A percentile compares a stretch with the other conserved stretches of the same genome.
phyloP scores from a whole-genome alignment of 331 rosid genomes.

The Malus hybrid region DNA sequence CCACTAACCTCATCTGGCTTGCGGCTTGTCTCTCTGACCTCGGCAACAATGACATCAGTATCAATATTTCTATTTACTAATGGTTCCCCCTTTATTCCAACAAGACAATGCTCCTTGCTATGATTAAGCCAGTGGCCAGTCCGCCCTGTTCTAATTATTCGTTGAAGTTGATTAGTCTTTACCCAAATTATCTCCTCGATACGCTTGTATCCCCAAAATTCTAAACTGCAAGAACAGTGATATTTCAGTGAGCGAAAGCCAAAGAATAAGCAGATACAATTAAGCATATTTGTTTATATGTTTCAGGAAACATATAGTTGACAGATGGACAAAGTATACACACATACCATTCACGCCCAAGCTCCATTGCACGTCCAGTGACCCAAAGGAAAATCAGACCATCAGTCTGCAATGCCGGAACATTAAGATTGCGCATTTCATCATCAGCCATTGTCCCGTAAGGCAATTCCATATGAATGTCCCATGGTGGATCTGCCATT shows the following conservation, averaged over 20 bases:
- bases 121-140: conserved; percentile 99
- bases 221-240: conserved; percentile 54
- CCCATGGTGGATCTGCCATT: conserved; percentile 99
- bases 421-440: conserved; percentile 98
- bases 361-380: conserved; percentile 99
- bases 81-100: conserved; percentile 92
- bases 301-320: conserved; percentile 11
- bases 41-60: conserved; percentile 95
- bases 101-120: conserved; percentile 97
- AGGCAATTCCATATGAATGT: conserved; percentile 97
- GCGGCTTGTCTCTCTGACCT: conserved; percentile 97
- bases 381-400: conserved; percentile 99
- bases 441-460: conserved; percentile 99
- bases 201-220: conserved; percentile 95
- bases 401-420: conserved; percentile 93
- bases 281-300: conserved; percentile 1
- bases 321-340: not conserved
- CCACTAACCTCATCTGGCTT: conserved; percentile 96
- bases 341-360: conserved; percentile 92
- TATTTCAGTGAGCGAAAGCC: conserved; percentile 10
- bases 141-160: conserved; percentile 94
- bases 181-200: conserved; percentile 98
- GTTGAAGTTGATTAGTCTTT: conserved; percentile 97
- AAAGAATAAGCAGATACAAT: conserved; percentile 9
- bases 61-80: conserved; percentile 90